Evolutionary conservation across 768 basidiomycete genomes (phyloP).

Genomic region (Hemileccinum impolitum): DNA sequence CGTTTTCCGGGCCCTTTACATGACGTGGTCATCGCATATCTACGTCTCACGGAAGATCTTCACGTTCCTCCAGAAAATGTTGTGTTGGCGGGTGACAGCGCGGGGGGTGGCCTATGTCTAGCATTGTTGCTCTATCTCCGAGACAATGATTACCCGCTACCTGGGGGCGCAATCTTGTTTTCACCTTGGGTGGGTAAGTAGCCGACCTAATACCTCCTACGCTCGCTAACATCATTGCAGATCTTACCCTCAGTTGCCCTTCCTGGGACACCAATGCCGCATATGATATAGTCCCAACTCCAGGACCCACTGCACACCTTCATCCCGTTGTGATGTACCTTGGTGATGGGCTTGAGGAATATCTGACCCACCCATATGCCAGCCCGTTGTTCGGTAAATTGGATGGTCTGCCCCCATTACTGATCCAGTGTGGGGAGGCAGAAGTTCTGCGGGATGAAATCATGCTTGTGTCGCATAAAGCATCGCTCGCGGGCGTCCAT

Average conservation of each 20-base stretch:
- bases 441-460: slow-evolving; percentile 96
- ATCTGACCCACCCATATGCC: slow-evolving; percentile 94
- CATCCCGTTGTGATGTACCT: slow-evolving; percentile 95
- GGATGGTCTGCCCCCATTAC: slow-evolving; percentile 78
- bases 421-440: slow-evolving; percentile 90
- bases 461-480: slow-evolving; percentile 89
- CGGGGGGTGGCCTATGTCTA: slow-evolving; percentile 84
- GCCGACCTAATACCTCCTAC: not conserved
- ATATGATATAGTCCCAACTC: slow-evolving; percentile 80
- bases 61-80: slow-evolving; percentile 91
- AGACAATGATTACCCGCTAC: slow-evolving; percentile 84
- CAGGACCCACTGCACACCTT: slow-evolving; percentile 73
- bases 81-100: slow-evolving; percentile 85
- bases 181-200: slow-evolving; percentile 93
- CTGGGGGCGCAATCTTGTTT: slow-evolving; percentile 83
- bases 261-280: slow-evolving; percentile 95
- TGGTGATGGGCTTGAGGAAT: slow-evolving; percentile 73
- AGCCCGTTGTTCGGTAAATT: slow-evolving; percentile 94
- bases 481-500: slow-evolving; percentile 77
- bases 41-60: slow-evolving; percentile 83
- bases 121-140: slow-evolving; percentile 91
- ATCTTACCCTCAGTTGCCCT: slow-evolving; percentile 94
- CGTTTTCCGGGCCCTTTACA: slow-evolving; percentile 86
- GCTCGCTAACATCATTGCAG: slow-evolving; percentile 35
- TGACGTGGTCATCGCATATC: slow-evolving; percentile 84